Evolutionary conservation across 768 basidiomycete species (phyloP).

Genomic region (Tulasnella sp.): DNA sequence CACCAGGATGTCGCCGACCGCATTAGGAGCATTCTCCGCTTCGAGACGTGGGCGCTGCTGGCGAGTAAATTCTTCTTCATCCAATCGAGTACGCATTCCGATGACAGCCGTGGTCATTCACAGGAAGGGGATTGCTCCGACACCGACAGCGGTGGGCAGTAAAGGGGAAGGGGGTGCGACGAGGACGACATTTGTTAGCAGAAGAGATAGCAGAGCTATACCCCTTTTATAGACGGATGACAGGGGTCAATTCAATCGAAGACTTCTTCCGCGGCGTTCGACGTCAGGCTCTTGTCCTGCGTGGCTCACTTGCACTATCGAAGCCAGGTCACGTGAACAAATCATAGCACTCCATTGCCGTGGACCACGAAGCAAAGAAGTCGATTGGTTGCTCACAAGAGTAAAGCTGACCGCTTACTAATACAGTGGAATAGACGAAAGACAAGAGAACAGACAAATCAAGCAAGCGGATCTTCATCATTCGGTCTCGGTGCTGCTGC

Average conservation of each 20-base stretch:
- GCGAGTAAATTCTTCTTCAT: not conserved
- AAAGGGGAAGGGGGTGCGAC: not conserved
- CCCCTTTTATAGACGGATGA: not conserved
- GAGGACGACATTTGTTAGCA: not conserved
- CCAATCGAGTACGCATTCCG: not conserved
- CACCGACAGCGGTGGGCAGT: too few relatives aligned
- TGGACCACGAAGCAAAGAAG: not conserved
- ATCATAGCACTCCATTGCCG: too few relatives aligned
- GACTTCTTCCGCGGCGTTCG: not conserved
- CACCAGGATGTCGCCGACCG: not conserved
- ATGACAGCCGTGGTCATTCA: not conserved
- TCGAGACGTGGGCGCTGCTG: not conserved
- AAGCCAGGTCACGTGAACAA: not conserved
- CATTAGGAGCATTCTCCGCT: not conserved
- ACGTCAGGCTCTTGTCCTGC: not conserved
- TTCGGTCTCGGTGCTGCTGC: not conserved
- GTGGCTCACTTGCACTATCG: not conserved
- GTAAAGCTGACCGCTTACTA: not conserved
- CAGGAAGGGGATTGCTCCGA: not conserved
- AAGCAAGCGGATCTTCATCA: not conserved
- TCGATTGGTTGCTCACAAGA: not conserved
- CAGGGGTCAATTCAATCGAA: not conserved
- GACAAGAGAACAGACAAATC: not conserved
- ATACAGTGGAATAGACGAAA: not conserved
- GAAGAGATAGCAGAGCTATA: not conserved